phyloP scores from a whole-genome alignment of 192 early-diverging fungal genomes.

The Mortierella hygrophila region DNA sequence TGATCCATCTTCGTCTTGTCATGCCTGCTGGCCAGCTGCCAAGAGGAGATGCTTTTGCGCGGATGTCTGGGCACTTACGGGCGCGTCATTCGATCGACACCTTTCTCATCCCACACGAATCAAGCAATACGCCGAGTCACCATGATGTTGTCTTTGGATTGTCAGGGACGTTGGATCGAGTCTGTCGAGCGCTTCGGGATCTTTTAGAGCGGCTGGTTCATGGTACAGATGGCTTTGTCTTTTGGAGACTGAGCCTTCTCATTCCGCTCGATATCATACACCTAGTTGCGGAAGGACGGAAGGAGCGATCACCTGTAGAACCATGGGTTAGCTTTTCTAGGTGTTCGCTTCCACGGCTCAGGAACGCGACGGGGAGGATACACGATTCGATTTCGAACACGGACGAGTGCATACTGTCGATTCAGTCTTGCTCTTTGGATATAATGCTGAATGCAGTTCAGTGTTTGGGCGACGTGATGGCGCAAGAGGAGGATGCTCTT shows the following conservation, averaged over 20 bases:
- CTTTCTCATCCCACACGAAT: constrained; percentile 31
- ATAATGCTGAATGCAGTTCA: constrained; percentile 10
- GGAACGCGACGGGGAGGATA: background rate
- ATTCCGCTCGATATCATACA: constrained; percentile 6
- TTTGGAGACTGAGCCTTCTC: constrained; percentile 24
- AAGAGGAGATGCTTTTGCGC: constrained; percentile 19
- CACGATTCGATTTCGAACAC: constrained; percentile 8
- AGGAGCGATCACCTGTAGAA: background rate
- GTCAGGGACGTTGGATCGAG: constrained; percentile 17
- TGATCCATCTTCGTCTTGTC: constrained; percentile 26
- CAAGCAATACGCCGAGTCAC: background rate
- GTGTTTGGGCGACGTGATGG: background rate
- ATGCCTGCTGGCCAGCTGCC: constrained; percentile 33
- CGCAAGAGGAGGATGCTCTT: background rate
- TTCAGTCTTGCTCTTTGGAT: constrained; percentile 15
- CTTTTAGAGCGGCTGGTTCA: constrained; percentile 16
- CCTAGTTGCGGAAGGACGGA: background rate
- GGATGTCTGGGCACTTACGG: background rate
- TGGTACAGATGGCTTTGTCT: background rate
- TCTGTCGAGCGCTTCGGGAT: constrained; percentile 12
- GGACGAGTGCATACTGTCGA: constrained; percentile 24
- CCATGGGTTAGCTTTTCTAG: background rate
- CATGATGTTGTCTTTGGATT: constrained; percentile 34
- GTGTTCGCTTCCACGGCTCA: constrained; percentile 15
- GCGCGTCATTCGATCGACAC: constrained; percentile 17